A percentile compares a stretch with the other conserved stretches of the same genome.
Evolutionary conservation across 2,329 filamentous ascomycete species (phyloP).

Genomic region (Scytalidium sp.): DNA sequence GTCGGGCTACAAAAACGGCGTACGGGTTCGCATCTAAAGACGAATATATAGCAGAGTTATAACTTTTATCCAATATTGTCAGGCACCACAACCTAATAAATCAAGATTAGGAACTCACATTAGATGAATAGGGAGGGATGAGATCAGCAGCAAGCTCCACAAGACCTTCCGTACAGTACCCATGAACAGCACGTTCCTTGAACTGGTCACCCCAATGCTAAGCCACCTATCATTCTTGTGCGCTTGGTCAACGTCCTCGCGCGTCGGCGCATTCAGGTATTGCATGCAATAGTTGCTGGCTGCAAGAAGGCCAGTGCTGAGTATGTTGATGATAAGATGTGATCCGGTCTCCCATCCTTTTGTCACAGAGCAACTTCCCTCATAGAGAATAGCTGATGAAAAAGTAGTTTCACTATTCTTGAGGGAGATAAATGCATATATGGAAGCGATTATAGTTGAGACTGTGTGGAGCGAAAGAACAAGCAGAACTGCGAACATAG

Average conservation of each 20-base stretch:
- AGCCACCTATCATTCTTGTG: conserved; percentile 39
- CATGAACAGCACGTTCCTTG: conserved; percentile 32
- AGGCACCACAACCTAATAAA: no score
- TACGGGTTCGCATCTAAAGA: conserved; percentile 17
- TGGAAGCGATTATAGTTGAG: no score
- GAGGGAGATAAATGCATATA: no score
- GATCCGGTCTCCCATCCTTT: conserved; percentile 18
- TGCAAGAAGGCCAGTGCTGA: conserved; percentile 41
- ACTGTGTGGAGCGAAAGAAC: no score
- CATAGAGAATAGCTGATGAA: conserved; percentile 2
- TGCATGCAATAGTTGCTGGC: conserved; percentile 52
- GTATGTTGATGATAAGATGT: conserved; percentile 45
- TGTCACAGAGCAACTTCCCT: conserved; percentile 9
- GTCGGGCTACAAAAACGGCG: conserved; percentile 1
- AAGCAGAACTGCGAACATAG: no score
- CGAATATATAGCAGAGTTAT: conserved; percentile 18
- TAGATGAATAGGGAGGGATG: conserved; percentile 20
- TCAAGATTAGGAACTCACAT: no score
- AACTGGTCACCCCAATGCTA: conserved; percentile 41
- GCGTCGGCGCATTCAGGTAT: conserved; percentile 44
- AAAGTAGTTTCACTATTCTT: no score
- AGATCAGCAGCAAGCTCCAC: conserved; percentile 13
- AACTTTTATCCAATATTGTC: conserved; percentile 2
- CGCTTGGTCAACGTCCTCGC: conserved; percentile 44
- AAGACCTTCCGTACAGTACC: conserved; percentile 14